These are phyloP conservation scores for Rubia tinctorum DNA, from an alignment of 305 asterid species.

Conservation along the genomic window DNA sequence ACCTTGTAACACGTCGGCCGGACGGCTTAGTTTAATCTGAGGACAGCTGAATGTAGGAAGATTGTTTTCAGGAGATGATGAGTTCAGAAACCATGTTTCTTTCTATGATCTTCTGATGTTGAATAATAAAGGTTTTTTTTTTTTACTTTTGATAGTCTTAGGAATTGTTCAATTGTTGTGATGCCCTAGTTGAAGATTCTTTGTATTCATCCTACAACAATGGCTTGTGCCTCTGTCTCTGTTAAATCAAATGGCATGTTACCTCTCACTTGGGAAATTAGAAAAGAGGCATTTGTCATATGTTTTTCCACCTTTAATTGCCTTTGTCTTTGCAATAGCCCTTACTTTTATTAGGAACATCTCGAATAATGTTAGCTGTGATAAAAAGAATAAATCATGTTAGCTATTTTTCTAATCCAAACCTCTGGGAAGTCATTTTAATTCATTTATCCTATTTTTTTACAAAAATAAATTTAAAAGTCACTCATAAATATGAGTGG, in stretches of 20 bases:
- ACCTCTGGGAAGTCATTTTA: too few species aligned
- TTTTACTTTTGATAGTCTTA: neutral
- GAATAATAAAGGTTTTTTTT: neutral
- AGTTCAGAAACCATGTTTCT: neutral
- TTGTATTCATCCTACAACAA: neutral
- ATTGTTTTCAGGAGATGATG: neutral
- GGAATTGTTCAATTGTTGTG: neutral
- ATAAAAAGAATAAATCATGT: too few species aligned
- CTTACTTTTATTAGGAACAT: too few species aligned
- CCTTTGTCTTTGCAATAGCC: neutral
- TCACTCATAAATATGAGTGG: too few species aligned
- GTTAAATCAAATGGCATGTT: neutral
- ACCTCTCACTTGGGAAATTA: neutral
- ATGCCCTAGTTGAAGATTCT: neutral
- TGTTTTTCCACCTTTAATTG: neutral
- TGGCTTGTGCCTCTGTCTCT: neutral
- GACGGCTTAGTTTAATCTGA: neutral
- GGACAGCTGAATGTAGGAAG: conserved; percentile 1
- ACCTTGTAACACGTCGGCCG: conserved; percentile 7
- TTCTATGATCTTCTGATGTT: neutral
- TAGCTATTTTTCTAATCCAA: too few species aligned
- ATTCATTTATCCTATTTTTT: too few species aligned
- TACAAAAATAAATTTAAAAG: too few species aligned
- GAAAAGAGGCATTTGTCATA: neutral
- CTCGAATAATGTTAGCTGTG: too few species aligned